phyloP scores from a whole-genome alignment of 2,329 filamentous ascomycete genomes.

The Blastomyces percursus region DNA sequence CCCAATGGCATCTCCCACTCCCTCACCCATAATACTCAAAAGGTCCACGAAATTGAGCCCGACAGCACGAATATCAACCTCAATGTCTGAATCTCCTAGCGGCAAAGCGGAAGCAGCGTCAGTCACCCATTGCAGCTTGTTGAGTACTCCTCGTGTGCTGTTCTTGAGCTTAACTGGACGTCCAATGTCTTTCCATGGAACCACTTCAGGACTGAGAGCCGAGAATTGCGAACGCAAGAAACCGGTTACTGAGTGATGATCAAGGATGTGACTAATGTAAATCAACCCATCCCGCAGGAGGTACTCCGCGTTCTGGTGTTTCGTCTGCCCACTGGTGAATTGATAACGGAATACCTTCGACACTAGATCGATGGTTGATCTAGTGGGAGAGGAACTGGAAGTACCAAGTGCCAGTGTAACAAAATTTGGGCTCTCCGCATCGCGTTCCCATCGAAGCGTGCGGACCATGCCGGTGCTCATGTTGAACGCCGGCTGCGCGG shows the following conservation, averaged over 20 bases:
- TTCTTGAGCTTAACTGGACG: slow-evolving; percentile 16
- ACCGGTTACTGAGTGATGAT: slow-evolving; percentile 15
- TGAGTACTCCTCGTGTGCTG: slow-evolving; percentile 14
- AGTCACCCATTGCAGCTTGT: slow-evolving; percentile 16
- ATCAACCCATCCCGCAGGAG: slow-evolving; percentile 14
- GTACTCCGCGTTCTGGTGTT: slow-evolving; percentile 18
- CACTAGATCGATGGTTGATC: slow-evolving; percentile 8
- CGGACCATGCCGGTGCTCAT: slow-evolving; percentile 26
- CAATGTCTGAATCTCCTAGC: slow-evolving; percentile 16
- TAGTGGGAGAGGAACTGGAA: slow-evolving; percentile 6
- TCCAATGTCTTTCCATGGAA: slow-evolving; percentile 6
- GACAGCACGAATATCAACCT: slow-evolving; percentile 6
- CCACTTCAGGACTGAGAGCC: slow-evolving; percentile 12
- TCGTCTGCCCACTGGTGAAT: slow-evolving; percentile 11
- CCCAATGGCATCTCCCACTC: slow-evolving; percentile 19
- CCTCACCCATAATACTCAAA: slow-evolving; percentile 23
- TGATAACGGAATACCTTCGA: slow-evolving; percentile 15
- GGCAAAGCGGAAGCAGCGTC: slow-evolving; percentile 14
- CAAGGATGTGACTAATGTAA: slow-evolving; percentile 18
- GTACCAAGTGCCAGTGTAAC: slow-evolving; percentile 18
- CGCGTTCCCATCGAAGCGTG: slow-evolving; percentile 26
- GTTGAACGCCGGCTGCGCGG: slow-evolving; percentile 21
- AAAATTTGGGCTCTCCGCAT: slow-evolving; percentile 22
- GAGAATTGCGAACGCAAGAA: slow-evolving; percentile 13
- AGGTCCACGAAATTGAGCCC: slow-evolving; percentile 22